Percentiles rank a stretch among this genome's conserved stretches.
Conservation (phyloP, 805 yeast genomes). For the Phaffomyces thermotolerans region DNA sequence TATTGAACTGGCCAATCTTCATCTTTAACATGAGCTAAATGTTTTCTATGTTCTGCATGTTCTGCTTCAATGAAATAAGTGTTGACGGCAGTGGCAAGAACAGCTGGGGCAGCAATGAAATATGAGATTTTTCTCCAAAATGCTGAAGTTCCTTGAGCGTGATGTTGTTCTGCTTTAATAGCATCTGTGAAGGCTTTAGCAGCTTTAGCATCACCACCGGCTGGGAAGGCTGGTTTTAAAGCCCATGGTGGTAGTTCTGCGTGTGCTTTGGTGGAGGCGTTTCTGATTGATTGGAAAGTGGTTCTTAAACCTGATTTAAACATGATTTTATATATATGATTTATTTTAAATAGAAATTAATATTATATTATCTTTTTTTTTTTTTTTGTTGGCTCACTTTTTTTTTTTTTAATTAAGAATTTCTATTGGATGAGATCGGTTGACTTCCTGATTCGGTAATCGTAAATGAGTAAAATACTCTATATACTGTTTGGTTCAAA, state of each 20-base stretch:
- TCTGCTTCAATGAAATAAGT: constrained; percentile 75
- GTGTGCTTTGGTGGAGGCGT: constrained; percentile 15
- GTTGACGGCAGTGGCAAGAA: constrained; percentile 68
- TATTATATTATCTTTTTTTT: neutral
- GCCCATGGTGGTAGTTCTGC: constrained; percentile 35
- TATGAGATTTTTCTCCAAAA: constrained; percentile 84
- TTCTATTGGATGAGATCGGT: constrained; percentile 14
- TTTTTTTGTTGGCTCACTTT: constrained; percentile 8
- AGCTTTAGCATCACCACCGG: constrained; percentile 31
- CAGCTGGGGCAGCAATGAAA: constrained; percentile 77
- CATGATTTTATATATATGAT: constrained; percentile 26
- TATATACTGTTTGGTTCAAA: too few species aligned
- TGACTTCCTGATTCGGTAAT: constrained; percentile 17
- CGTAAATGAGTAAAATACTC: too few species aligned
- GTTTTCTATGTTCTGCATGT: constrained; percentile 87
- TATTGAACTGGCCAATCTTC: constrained; percentile 91
- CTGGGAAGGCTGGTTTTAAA: constrained; percentile 41
- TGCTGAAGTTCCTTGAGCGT: constrained; percentile 67
- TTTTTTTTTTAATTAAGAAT: constrained; percentile 3
- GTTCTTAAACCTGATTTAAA: constrained; percentile 35
- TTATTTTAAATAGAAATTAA: neutral
- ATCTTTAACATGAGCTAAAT: constrained; percentile 60
- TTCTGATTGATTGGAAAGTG: constrained; percentile 16
- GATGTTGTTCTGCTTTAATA: constrained; percentile 62
- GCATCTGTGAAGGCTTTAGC: constrained; percentile 60